Percentiles rank a stretch among this genome's conserved stretches.
Evolutionary conservation across 2,329 filamentous ascomycete genomes (phyloP).

Genomic region (Penicillium sp.): DNA sequence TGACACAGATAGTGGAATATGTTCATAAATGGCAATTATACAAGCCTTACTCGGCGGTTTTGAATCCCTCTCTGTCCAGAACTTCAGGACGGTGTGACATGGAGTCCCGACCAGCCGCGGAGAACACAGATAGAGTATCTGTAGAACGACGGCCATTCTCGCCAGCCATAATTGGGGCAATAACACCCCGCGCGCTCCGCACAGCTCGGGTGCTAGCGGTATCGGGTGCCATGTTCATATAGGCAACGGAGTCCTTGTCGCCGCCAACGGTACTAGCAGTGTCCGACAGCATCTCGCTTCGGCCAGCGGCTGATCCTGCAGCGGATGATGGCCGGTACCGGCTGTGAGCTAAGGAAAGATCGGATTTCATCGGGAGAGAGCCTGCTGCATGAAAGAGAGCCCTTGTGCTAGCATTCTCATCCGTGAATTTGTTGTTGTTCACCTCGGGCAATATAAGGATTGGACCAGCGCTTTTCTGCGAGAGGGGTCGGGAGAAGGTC

Average conservation of each 20-base stretch:
- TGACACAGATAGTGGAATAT: background rate
- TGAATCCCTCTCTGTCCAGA: slow-evolving; percentile 32
- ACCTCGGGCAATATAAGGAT: slow-evolving; percentile 33
- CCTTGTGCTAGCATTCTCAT: slow-evolving; percentile 38
- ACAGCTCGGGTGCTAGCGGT: slow-evolving; percentile 35
- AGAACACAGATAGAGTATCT: slow-evolving; percentile 26
- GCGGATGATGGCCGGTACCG: slow-evolving; percentile 25
- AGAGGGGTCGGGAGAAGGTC: slow-evolving; percentile 15
- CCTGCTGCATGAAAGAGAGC: slow-evolving; percentile 33
- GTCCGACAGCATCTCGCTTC: slow-evolving; percentile 33
- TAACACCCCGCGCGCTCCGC: slow-evolving; percentile 29
- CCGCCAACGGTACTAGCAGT: slow-evolving; percentile 31
- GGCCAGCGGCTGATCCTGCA: slow-evolving; percentile 28
- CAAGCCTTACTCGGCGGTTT: slow-evolving; percentile 28
- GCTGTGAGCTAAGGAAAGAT: slow-evolving; percentile 20
- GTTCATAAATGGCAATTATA: slow-evolving; percentile 1
- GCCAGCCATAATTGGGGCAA: slow-evolving; percentile 19
- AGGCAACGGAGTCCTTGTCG: slow-evolving; percentile 24
- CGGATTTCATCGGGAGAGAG: slow-evolving; percentile 25
- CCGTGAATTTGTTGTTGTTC: slow-evolving; percentile 26
- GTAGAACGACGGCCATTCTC: slow-evolving; percentile 25
- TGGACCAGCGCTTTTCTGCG: slow-evolving; percentile 23
- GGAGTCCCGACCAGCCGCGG: slow-evolving; percentile 7
- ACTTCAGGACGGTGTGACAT: slow-evolving; percentile 26
- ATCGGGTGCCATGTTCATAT: slow-evolving; percentile 22